Evolutionary conservation across 495 filamentous ascomycete species (phyloP).

Genomic region (Penicillium roqueforti): DNA sequence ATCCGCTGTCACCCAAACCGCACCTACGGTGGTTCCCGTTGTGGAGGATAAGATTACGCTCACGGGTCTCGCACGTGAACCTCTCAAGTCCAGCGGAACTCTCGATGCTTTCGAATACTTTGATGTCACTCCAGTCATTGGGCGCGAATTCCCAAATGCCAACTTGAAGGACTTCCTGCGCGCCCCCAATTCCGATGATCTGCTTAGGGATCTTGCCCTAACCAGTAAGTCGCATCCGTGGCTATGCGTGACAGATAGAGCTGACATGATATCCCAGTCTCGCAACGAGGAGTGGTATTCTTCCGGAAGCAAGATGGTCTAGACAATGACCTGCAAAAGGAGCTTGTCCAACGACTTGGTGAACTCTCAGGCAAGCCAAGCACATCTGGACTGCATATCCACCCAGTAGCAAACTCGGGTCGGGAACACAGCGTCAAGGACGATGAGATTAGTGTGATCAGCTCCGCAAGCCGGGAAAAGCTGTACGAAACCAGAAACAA

Average conservation of each 20-base stretch:
- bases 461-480: conserved; percentile 53
- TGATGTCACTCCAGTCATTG: conserved; percentile 65
- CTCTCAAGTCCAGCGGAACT: conserved; percentile 49
- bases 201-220: conserved; percentile 63
- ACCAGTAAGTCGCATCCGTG: conserved; percentile 44
- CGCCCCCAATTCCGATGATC: conserved; percentile 61
- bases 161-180: conserved; percentile 57
- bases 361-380: conserved; percentile 59
- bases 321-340: conserved; percentile 62
- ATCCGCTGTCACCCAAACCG: conserved; percentile 21
- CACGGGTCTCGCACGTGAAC: conserved; percentile 23
- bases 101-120: conserved; percentile 56
- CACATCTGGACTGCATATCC: conserved; percentile 66
- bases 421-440: conserved; percentile 59
- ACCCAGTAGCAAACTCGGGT: conserved; percentile 61
- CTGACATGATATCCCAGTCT: conserved; percentile 49
- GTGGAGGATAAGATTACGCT: conserved; percentile 17
- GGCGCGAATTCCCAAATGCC: conserved; percentile 57
- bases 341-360: conserved; percentile 62
- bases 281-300: conserved; percentile 76
- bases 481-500: conserved; percentile 42
- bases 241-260: background rate
- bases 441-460: conserved; percentile 72
- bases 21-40: conserved; percentile 12
- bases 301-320: conserved; percentile 70